phyloP scores from a whole-genome alignment of 768 basidiomycete species.

The Kwoniella dendrophila region DNA sequence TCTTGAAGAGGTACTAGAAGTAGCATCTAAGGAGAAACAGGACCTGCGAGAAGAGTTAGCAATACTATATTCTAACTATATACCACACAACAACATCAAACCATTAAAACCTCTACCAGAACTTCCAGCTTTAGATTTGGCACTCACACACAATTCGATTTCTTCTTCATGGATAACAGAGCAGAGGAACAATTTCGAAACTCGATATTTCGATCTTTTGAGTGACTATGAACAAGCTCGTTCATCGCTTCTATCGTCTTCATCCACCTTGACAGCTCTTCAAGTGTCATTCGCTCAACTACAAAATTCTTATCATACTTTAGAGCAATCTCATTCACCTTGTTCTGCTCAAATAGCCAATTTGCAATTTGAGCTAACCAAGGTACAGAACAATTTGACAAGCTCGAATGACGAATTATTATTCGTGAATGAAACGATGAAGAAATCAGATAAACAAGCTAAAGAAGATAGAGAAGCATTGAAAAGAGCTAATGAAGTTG shows the following conservation, averaged over 20 bases:
- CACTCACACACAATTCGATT: slow-evolving; percentile 16
- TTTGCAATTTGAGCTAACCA: neutral
- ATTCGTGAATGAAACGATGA: slow-evolving; percentile 12
- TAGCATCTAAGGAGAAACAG: neutral
- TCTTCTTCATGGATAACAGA: too few species aligned
- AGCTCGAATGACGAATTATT: neutral
- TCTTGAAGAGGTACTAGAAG: neutral
- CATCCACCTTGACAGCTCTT: slow-evolving; percentile 10
- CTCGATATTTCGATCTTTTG: neutral
- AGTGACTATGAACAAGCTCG: slow-evolving; percentile 3
- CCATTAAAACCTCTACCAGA: neutral
- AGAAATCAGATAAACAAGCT: slow-evolving; percentile 18
- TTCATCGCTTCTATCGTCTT: slow-evolving; percentile 1
- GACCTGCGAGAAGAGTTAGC: neutral
- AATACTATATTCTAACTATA: neutral
- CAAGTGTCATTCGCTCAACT: slow-evolving; percentile 20
- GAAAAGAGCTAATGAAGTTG: slow-evolving; percentile 38
- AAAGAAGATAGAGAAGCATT: slow-evolving; percentile 34
- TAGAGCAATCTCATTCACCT: slow-evolving; percentile 18
- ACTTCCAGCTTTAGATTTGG: slow-evolving; percentile 12
- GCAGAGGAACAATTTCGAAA: too few species aligned
- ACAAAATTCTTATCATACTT: slow-evolving; percentile 9
- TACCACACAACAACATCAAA: neutral
- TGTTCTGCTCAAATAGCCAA: slow-evolving; percentile 10
- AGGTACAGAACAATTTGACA: neutral